A percentile compares a stretch with the other conserved stretches of the same genome.
Conservation (phyloP, 2,329 filamentous ascomycete species). For the Fusarium nanum region DNA sequence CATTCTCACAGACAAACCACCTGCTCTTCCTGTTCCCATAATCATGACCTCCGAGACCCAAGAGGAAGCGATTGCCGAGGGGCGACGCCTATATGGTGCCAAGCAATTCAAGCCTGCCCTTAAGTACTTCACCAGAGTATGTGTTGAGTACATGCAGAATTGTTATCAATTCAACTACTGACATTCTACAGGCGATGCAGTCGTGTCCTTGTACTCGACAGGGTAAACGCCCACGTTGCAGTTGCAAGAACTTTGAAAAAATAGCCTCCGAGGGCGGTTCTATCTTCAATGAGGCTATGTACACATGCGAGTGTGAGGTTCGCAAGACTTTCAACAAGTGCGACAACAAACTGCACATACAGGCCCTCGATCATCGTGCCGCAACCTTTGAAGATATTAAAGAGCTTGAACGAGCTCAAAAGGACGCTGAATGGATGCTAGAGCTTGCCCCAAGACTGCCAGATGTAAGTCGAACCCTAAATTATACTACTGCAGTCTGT, state of each 20-base stretch:
- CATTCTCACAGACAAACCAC: not conserved
- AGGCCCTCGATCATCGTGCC: conserved; percentile 56
- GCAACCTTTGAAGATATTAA: conserved; percentile 55
- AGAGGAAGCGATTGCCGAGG: conserved; percentile 50
- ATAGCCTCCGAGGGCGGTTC: conserved; percentile 49
- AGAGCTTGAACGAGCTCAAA: conserved; percentile 53
- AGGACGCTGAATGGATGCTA: conserved; percentile 58
- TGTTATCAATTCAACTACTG: not conserved
- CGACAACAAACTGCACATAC: conserved; percentile 52
- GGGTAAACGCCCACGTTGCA: conserved; percentile 52
- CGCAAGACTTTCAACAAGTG: conserved; percentile 56
- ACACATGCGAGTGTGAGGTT: conserved; percentile 53
- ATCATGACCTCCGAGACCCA: conserved; percentile 39
- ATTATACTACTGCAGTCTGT: not conserved
- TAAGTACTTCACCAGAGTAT: conserved; percentile 53
- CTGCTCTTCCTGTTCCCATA: not conserved
- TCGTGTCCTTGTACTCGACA: conserved; percentile 51
- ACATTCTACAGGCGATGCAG: conserved; percentile 51
- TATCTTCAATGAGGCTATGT: conserved; percentile 58
- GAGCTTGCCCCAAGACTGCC: conserved; percentile 56
- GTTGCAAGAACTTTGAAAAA: conserved; percentile 55
- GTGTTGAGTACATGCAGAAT: not conserved
- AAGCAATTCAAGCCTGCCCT: conserved; percentile 53
- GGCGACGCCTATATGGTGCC: conserved; percentile 50
- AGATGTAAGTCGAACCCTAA: conserved; percentile 49